Base-by-base conservation (phyloP, 176 grass and related monocot genomes). In the Eleusine indica region DNA sequence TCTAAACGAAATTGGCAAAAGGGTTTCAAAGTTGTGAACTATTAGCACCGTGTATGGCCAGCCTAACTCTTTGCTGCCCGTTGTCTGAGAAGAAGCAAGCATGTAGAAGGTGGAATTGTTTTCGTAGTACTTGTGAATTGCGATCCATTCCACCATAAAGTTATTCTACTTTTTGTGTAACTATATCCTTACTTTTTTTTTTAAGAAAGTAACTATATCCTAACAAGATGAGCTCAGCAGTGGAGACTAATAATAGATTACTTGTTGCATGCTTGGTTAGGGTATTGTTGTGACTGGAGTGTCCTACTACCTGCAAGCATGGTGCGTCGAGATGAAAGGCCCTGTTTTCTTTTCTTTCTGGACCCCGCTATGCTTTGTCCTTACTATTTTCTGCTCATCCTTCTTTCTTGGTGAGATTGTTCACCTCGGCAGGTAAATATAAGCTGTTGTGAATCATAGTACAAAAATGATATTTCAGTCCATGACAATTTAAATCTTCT, bases 291-390 rank as follows among this genome's bases (percentile, higher is more conserved):
- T 88, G 84, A 52, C 70, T 3, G 89, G 79, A 38, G 68, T 84
- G 53, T n/a, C 73, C 19, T 91, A 84, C 86, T 94, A 94, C 71
- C 84, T 94, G 25, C 92, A 79, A 79, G 42, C 76, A 49, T 79
- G 76, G 76, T 79, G 76, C 28, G 9, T 66, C 3, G 42, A 48
- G 61, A 66, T 79, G 4, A 79, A 47, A 49, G 76, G 76, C 8
- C 61, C 61, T 3, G 77, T 80, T 21, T 68, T 80, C 44, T 80
- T 38, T 8, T 29, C 44, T 11, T 47, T 80, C 11, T 68, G 63
- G 77, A 66, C 42, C 0, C 76, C 61, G 5, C 42, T 79, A 1
- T 66, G 76, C 62, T 79, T 67, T 21, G 62, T 79, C 43, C 4
- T 79, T 9, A 79, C 77, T 14, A 51, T 51, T 7, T 80, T 91